A percentile compares a stretch with the other conserved stretches of the same genome.
These are phyloP conservation scores for Sarocladium brachiariae DNA, from an alignment of 2,329 filamentous ascomycete species.

Conservation along the genomic window DNA sequence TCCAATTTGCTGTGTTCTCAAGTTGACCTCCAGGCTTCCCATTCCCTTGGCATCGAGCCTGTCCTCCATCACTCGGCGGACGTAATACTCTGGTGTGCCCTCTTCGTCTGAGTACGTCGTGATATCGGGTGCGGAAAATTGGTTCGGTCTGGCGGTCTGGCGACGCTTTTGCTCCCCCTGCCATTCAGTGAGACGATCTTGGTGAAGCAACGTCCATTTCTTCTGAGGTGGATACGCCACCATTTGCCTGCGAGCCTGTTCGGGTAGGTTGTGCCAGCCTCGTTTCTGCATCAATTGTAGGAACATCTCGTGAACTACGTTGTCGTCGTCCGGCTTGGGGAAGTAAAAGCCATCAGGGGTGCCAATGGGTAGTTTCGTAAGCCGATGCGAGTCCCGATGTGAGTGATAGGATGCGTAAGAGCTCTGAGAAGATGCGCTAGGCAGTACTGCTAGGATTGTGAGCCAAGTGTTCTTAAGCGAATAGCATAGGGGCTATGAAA, in stretches of 20 bases:
- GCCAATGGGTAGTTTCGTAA: slow-evolving; percentile 43
- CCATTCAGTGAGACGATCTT: slow-evolving; percentile 87
- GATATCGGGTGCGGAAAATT: slow-evolving; percentile 63
- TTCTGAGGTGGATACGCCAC: slow-evolving; percentile 87
- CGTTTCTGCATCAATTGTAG: slow-evolving; percentile 92
- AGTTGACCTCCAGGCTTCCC: slow-evolving; percentile 85
- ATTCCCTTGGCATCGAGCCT: slow-evolving; percentile 86
- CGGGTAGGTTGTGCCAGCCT: slow-evolving; percentile 94
- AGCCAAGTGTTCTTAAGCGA: slow-evolving; percentile 9
- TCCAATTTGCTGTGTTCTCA: slow-evolving; percentile 92
- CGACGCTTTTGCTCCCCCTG: slow-evolving; percentile 90
- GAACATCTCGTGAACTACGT: slow-evolving; percentile 85
- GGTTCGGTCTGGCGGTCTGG: slow-evolving; percentile 64
- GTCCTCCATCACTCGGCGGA: slow-evolving; percentile 94
- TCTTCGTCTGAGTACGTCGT: slow-evolving; percentile 83
- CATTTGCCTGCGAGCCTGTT: slow-evolving; percentile 93
- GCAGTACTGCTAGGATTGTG: slow-evolving; percentile 34
- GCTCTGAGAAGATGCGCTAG: slow-evolving; percentile 49
- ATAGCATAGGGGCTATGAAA: background rate
- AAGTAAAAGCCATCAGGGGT: slow-evolving; percentile 52
- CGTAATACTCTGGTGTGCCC: slow-evolving; percentile 96
- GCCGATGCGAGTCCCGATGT: slow-evolving; percentile 49
- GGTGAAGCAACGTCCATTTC: slow-evolving; percentile 96
- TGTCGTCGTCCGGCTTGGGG: slow-evolving; percentile 70
- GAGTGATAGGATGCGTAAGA: slow-evolving; percentile 43